phyloP scores from a whole-genome alignment of 2,329 filamentous ascomycete genomes.

The Cladosporium sp. region DNA sequence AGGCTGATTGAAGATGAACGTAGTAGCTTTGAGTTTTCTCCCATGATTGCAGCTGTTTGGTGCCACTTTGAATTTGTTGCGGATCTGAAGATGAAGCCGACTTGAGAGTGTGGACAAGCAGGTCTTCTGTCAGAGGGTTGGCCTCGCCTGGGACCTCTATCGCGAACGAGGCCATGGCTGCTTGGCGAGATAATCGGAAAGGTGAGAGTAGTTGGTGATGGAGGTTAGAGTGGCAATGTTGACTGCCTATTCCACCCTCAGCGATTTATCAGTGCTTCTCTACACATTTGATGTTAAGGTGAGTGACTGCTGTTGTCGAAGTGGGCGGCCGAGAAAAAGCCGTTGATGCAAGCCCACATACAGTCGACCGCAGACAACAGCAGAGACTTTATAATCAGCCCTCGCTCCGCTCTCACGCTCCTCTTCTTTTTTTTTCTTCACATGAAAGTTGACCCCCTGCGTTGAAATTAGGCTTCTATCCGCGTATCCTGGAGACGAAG shows the following conservation, averaged over 20 bases:
- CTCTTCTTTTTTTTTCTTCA: slow-evolving; percentile 36
- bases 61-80: slow-evolving; percentile 48
- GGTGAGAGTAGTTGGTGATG: background rate
- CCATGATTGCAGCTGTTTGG: slow-evolving; percentile 51
- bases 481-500: slow-evolving; percentile 33
- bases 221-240: background rate
- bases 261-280: too few relatives aligned
- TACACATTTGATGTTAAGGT: too few relatives aligned
- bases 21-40: slow-evolving; percentile 47
- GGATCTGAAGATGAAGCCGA: slow-evolving; percentile 46
- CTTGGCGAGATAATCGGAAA: too few relatives aligned
- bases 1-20: slow-evolving; percentile 57
- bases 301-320: too few relatives aligned
- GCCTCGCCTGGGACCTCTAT: slow-evolving; percentile 80
- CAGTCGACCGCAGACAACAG: too few relatives aligned
- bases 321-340: too few relatives aligned
- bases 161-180: slow-evolving; percentile 21
- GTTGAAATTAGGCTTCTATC: slow-evolving; percentile 28
- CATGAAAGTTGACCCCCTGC: slow-evolving; percentile 53
- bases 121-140: slow-evolving; percentile 49
- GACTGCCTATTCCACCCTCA: too few relatives aligned
- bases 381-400: background rate
- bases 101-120: slow-evolving; percentile 45
- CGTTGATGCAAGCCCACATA: background rate
- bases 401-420: slow-evolving; percentile 1